Evolutionary conservation across 2,329 filamentous ascomycete genomes (phyloP), one percentile per base, ranked within the genome.

Genomic region (Aspergillus glaucus): DNA sequence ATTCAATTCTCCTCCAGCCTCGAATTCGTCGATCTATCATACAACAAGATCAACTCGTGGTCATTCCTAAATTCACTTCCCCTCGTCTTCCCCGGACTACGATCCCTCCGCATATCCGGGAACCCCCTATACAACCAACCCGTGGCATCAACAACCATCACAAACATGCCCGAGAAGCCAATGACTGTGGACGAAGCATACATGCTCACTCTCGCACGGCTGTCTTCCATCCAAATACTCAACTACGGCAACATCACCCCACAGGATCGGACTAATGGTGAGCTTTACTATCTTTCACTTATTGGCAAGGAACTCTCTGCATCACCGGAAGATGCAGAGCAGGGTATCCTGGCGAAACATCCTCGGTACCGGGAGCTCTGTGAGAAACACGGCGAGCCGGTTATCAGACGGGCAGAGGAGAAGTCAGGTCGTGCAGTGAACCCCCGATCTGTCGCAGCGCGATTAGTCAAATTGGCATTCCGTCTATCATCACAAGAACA

Each of bases 231-330:
- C 8, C 78, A 78, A 46, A 76, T 75, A 1, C 77, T 96, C 15
- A 75, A 75, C 51, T 73, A 71, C 55, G 69, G 83, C 53, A 72
- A 74, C 14, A 84, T 97, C 57, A 84, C 83, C 0, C 58, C 75
- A 1, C 81, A 85, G 39, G 91, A 97, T 65, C 82, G 92, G 15
- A 77, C 82, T 47, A 93, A 97, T 61, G 90, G 90, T 4, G 93
- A 97, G 59, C 85, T 92, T 61, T 98, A 95, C 66, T 98, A 98
- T 66, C 80, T 97, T 9, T 88, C 85, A 0, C 80, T 87, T 47
- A 93, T 96, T 50, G 87, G 80, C 9, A 84, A 83, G 53, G 87
- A 93, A 63, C 74, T 96, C n/a, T 69, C 67, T 21, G 66, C 63
- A 6, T 63, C 53, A 2, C 60, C 67, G 0, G 52, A 58, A 43